A percentile compares a stretch with the other conserved stretches of the same genome.
These are phyloP conservation scores for Termitomyces sp. DNA, from an alignment of 768 basidiomycete species.

Conservation along the genomic window DNA sequence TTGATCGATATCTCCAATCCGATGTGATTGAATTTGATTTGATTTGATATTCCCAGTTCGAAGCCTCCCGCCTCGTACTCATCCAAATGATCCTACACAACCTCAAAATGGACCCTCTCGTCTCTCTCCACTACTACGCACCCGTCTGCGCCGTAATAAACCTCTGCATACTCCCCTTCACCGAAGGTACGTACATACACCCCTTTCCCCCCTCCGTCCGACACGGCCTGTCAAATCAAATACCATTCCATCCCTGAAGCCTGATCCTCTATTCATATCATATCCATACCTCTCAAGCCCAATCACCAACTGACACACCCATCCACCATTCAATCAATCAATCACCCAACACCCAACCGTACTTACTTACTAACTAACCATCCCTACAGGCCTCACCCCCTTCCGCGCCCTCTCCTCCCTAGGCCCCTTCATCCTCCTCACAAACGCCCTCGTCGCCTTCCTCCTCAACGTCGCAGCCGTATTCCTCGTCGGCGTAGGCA, in stretches of 20 bases:
- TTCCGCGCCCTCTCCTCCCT: slow-evolving; percentile 68
- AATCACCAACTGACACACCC: background rate
- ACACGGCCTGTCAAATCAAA: background rate
- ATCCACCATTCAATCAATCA: too few species aligned
- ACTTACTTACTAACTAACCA: background rate
- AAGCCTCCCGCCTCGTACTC: slow-evolving; percentile 92
- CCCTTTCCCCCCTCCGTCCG: background rate
- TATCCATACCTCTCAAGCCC: too few species aligned
- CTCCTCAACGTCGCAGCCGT: slow-evolving; percentile 90
- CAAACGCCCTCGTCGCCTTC: slow-evolving; percentile 88
- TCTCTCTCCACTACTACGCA: slow-evolving; percentile 94
- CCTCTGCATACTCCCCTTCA: slow-evolving; percentile 81
- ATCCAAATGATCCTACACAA: slow-evolving; percentile 94
- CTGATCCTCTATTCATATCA: too few species aligned
- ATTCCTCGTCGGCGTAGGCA: slow-evolving; percentile 86
- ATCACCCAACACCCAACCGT: too few species aligned
- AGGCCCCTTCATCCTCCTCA: slow-evolving; percentile 68
- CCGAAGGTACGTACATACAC: slow-evolving; percentile 76
- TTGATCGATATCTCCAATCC: too few species aligned
- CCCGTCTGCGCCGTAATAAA: slow-evolving; percentile 94
- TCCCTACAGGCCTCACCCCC: slow-evolving; percentile 50
- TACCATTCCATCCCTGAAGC: background rate
- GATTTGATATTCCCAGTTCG: slow-evolving; percentile 65
- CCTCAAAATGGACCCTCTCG: slow-evolving; percentile 95
- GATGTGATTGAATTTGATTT: too few species aligned